Conservation (phyloP, 179 eudicot genomes). For the Silene vulgaris region DNA sequence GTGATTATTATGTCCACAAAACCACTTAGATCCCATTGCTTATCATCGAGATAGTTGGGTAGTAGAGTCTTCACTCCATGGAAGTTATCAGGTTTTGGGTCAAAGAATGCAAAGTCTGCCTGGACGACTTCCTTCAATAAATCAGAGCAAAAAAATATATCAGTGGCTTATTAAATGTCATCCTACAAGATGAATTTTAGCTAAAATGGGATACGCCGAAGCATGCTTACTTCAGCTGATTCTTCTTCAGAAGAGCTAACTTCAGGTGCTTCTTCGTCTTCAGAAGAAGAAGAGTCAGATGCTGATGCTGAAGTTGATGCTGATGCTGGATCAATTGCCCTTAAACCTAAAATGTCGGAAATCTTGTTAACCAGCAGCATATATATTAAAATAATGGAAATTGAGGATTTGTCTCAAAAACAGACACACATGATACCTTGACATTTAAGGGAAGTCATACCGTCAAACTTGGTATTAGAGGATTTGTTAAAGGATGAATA, state of each 20-base stretch:
- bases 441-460: conserved; percentile 17
- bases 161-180: background rate
- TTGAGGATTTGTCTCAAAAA: background rate
- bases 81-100: conserved; percentile 79
- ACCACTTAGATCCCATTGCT: conserved; percentile 79
- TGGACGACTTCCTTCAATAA: conserved; percentile 34
- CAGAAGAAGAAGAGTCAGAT: conserved; percentile 18
- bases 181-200: background rate
- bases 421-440: conserved; percentile 22
- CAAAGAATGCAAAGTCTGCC: conserved; percentile 68
- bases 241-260: conserved; percentile 33
- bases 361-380: background rate
- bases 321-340: conserved; percentile 19
- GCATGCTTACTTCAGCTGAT: conserved; percentile 29
- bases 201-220: background rate
- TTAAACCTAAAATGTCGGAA: conserved; percentile 13
- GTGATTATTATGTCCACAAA: conserved; percentile 75
- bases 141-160: background rate
- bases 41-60: conserved; percentile 61
- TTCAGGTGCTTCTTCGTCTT: conserved; percentile 29
- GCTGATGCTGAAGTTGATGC: conserved; percentile 17
- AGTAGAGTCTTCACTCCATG: conserved; percentile 82
- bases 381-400: background rate
- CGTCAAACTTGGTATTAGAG: conserved; percentile 10
- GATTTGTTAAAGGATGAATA: conserved; percentile 15